Evolutionary conservation across 73 alveolate genomes (phyloP).

Genomic region (Tetrahymena thermophila): DNA sequence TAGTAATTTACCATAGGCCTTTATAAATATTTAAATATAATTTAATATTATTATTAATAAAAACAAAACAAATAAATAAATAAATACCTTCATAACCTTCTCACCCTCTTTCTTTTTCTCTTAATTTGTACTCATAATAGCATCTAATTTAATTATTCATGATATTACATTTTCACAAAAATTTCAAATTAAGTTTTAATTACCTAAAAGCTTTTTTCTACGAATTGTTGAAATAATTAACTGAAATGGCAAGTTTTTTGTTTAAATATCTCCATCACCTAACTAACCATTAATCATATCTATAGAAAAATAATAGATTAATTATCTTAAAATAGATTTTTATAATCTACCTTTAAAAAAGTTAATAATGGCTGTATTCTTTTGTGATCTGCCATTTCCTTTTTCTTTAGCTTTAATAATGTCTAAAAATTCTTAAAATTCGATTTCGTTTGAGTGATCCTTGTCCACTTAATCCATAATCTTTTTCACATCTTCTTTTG

Average conservation of each 20-base stretch:
- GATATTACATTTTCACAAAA: too few species aligned
- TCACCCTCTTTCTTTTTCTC: conserved; percentile 44
- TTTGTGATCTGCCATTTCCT: conserved; percentile 54
- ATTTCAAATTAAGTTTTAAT: not conserved
- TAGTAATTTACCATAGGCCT: conserved; percentile 35
- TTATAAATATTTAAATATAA: not conserved
- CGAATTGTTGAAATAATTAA: conserved; percentile 34
- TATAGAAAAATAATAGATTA: not conserved
- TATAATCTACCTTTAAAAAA: conserved; percentile 59
- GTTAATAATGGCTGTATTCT: conserved; percentile 56
- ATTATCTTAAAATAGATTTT: not conserved
- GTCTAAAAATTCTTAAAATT: conserved; percentile 76
- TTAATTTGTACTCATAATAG: conserved; percentile 29
- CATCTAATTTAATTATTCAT: not conserved
- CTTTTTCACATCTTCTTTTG: conserved; percentile 81
- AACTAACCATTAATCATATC: conserved; percentile 42
- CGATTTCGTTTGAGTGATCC: conserved; percentile 81
- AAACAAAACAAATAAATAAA: not conserved
- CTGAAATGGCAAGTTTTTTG: conserved; percentile 37
- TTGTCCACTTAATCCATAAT: conserved; percentile 74
- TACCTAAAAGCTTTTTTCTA: conserved; percentile 25
- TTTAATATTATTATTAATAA: not conserved
- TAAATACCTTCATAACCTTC: conserved; percentile 27
- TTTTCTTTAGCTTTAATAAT: conserved; percentile 77
- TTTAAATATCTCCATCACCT: conserved; percentile 37